Evolutionary conservation across 305 asterid species (phyloP), one percentile per base, ranked within the genome.

Genomic region (Fraxinus floribunda): DNA sequence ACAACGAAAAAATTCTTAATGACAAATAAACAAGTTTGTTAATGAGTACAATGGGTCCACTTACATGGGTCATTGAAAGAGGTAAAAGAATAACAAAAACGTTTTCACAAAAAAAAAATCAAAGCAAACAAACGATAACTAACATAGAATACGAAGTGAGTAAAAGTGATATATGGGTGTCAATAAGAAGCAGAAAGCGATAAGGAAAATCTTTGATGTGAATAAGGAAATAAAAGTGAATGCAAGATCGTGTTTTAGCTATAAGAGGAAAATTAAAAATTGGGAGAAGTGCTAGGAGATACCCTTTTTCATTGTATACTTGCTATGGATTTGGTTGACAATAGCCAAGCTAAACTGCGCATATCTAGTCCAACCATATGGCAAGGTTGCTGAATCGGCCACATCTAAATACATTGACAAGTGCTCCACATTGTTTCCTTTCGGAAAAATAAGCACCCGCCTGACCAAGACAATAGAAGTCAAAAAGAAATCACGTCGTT

Each of bases 261-360:
- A 34, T 24, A 44, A 16, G 70, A 38, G 74, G 70, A 71, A 52
- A 52, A 77, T n/a, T 30, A 55, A 34, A 62, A 72, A 81, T 30
- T 71, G 72, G 57, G 72, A 76, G 36, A 26, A 36, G 79, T 55
- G 38, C 36, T 52, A 16, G 81, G 68, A 44, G 22, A 79, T 91
- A 94, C 98, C 98, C 86, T 93, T 94, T 86, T 89, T 93, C 3
- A 89, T 81, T 5, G 94, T 88, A 78, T 76, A 85, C 86, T 90
- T 92, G 91, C 39, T 85, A 68, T 89, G 88, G 60, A 92, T 83
- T 86, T 93, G 97, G 86, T 93, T 94, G 80, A 93, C 94, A 79
- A 94, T 87, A 68, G 98, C 91, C 90, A 94, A 85, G 91, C 93
- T 93, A 87, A 94, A 93, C 90, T 93, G 98, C 22, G 97, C 97